Evolutionary conservation across 2,329 filamentous ascomycete genomes (phyloP).

Genomic region (Dothideomycetidae sp.): DNA sequence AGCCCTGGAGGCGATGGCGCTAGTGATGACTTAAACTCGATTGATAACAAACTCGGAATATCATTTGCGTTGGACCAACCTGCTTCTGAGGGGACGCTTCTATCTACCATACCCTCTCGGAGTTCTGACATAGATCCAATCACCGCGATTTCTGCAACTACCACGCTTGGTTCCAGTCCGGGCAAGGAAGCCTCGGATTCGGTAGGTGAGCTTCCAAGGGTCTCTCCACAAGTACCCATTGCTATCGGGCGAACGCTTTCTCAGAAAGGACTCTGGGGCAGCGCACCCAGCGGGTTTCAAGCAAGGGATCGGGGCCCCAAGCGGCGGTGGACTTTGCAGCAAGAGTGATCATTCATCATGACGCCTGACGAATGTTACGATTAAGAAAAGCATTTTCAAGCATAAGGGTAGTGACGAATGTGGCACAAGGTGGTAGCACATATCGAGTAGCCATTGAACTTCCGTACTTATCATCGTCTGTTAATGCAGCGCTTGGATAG

Average conservation of each 20-base stretch:
- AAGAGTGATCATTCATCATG: slow-evolving; percentile 12
- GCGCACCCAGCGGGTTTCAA: slow-evolving; percentile 20
- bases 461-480: too few relatives aligned
- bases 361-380: not conserved
- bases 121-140: slow-evolving; percentile 7
- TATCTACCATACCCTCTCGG: slow-evolving; percentile 2
- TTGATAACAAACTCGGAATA: slow-evolving; percentile 7
- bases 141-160: slow-evolving; percentile 11
- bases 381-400: too few relatives aligned
- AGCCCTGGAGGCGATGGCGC: slow-evolving; percentile 9
- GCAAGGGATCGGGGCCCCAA: slow-evolving; percentile 27
- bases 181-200: slow-evolving; percentile 16
- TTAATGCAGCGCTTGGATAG: too few relatives aligned
- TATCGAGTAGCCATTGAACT: too few relatives aligned
- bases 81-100: not conserved
- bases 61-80: slow-evolving; percentile 4
- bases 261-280: slow-evolving; percentile 31
- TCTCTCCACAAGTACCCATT: slow-evolving; percentile 19
- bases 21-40: too few relatives aligned
- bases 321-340: slow-evolving; percentile 30
- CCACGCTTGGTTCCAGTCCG: slow-evolving; percentile 2
- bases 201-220: slow-evolving; percentile 8
- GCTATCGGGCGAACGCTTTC: slow-evolving; percentile 15
- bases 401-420: too few relatives aligned
- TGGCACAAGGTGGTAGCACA: too few relatives aligned